phyloP scores from a whole-genome alignment of 2,329 filamentous ascomycete species.

The Cordyceps pruinosa region DNA sequence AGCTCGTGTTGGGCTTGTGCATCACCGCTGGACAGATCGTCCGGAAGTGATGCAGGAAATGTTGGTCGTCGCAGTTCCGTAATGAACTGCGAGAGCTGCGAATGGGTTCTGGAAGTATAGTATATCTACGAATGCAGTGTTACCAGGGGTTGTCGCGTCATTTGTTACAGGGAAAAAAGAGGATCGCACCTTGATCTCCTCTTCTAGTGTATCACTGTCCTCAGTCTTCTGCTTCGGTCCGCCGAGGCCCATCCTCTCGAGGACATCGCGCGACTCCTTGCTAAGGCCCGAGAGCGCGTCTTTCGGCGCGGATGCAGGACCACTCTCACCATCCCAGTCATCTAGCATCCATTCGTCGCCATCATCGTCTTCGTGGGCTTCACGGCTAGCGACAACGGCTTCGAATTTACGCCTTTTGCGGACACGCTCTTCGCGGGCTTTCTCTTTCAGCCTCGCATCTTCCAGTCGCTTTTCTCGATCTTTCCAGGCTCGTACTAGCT shows the following conservation, averaged over 20 bases:
- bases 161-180: constrained; percentile 1
- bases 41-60: constrained; percentile 64
- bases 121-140: constrained; percentile 54
- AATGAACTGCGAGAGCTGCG: constrained; percentile 83
- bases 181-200: constrained; percentile 58
- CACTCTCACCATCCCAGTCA: constrained; percentile 50
- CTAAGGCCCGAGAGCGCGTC: constrained; percentile 54
- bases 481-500: constrained; percentile 58
- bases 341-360: constrained; percentile 63
- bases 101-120: constrained; percentile 89
- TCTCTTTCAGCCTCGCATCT: constrained; percentile 56
- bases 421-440: constrained; percentile 45
- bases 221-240: constrained; percentile 28
- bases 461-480: constrained; percentile 68
- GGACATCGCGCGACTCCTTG: constrained; percentile 65
- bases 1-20: constrained; percentile 25
- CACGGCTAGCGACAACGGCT: constrained; percentile 19
- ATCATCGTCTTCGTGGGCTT: constrained; percentile 45
- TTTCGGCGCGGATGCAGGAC: constrained; percentile 21
- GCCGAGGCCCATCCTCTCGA: constrained; percentile 57
- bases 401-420: constrained; percentile 42
- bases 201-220: constrained; percentile 42
- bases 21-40: constrained; percentile 25
- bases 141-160: constrained; percentile 13
- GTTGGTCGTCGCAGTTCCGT: constrained; percentile 71